phyloP scores from a whole-genome alignment of 2,329 filamentous ascomycete genomes.

The Cytospora leucostoma region DNA sequence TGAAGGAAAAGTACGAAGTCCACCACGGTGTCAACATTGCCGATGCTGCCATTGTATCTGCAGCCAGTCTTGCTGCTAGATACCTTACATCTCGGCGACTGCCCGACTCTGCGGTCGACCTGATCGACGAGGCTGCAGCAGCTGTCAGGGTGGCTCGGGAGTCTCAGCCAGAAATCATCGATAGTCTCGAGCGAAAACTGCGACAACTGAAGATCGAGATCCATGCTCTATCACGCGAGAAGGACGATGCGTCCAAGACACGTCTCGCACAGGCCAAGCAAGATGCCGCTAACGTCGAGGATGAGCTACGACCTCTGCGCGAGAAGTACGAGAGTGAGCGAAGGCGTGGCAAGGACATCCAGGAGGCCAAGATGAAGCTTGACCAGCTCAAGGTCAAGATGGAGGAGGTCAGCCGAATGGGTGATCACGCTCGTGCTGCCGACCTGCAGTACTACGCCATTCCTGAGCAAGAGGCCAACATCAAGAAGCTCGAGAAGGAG shows the following conservation, averaged over 20 bases:
- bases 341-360: constrained; percentile 85
- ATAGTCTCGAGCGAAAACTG: constrained; percentile 86
- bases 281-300: constrained; percentile 90
- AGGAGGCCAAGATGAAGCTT: constrained; percentile 92
- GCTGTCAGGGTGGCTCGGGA: constrained; percentile 95
- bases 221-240: constrained; percentile 88
- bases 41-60: constrained; percentile 87
- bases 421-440: constrained; percentile 83
- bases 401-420: constrained; percentile 86
- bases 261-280: constrained; percentile 82
- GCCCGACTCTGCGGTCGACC: constrained; percentile 93
- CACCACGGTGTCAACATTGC: constrained; percentile 97
- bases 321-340: constrained; percentile 97
- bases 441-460: constrained; percentile 98
- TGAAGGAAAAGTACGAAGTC: constrained; percentile 97
- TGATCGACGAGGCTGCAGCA: constrained; percentile 94
- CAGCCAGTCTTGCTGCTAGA: constrained; percentile 87
- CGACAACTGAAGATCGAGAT: constrained; percentile 97
- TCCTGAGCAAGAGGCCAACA: constrained; percentile 81
- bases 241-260: constrained; percentile 86
- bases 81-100: constrained; percentile 90
- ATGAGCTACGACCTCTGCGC: constrained; percentile 86
- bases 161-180: constrained; percentile 93
- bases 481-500: constrained; percentile 77
- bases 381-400: constrained; percentile 89